Conservation (phyloP, 441 rosid genomes). For the Flueggea neowawraea region DNA sequence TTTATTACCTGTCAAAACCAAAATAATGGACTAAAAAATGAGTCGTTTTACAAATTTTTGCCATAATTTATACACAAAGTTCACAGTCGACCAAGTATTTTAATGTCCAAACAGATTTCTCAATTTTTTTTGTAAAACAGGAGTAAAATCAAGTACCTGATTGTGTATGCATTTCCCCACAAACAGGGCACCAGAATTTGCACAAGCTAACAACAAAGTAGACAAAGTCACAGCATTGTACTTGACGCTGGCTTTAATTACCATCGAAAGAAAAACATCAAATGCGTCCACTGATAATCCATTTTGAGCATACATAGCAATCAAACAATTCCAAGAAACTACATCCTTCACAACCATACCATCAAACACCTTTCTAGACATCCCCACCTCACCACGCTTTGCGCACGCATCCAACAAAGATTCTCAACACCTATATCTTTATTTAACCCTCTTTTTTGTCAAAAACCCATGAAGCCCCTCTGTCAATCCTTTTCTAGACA, state of each 20-base stretch:
- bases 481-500: slow-evolving; percentile 36
- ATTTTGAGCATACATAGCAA: slow-evolving; percentile 67
- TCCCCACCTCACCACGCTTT: slow-evolving; percentile 46
- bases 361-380: slow-evolving; percentile 69
- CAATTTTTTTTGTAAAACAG: too few relatives aligned
- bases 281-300: slow-evolving; percentile 65
- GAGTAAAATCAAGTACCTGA: slow-evolving; percentile 42
- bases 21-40: neutral
- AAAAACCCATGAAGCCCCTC: slow-evolving; percentile 61
- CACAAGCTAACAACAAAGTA: slow-evolving; percentile 57
- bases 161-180: slow-evolving; percentile 68
- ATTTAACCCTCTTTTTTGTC: slow-evolving; percentile 63
- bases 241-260: slow-evolving; percentile 31
- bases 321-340: slow-evolving; percentile 80
- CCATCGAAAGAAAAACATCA: slow-evolving; percentile 44
- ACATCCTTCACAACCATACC: slow-evolving; percentile 53
- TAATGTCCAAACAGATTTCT: neutral
- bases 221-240: slow-evolving; percentile 72
- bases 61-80: too few relatives aligned
- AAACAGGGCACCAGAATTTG: slow-evolving; percentile 63
- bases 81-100: too few relatives aligned
- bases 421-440: slow-evolving; percentile 52
- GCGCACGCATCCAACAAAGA: slow-evolving; percentile 78
- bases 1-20: slow-evolving; percentile 50
- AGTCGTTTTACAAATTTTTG: too few relatives aligned